Evolutionary conservation across 148 eudicot species (phyloP).

Genomic region (Rhododendron molle): DNA sequence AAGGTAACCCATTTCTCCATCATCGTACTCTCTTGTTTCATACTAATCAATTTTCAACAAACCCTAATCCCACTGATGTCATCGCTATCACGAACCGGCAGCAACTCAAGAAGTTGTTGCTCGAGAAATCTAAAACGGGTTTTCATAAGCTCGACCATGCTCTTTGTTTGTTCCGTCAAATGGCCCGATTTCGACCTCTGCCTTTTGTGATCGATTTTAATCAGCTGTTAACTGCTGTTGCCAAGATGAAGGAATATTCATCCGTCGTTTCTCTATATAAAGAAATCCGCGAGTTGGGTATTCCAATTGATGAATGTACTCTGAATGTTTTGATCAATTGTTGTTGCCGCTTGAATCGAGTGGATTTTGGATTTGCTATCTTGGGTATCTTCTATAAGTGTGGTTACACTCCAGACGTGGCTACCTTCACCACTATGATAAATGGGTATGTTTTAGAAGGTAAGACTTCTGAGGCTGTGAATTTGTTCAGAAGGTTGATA

Average conservation of each 20-base stretch:
- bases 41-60: no score
- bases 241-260: not conserved
- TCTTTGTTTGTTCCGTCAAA: not conserved
- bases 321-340: not conserved
- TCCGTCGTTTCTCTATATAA: not conserved
- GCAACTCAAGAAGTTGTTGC: no score
- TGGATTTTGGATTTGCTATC: conserved; percentile 11
- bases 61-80: no score
- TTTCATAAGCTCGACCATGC: not conserved
- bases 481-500: conserved; percentile 10
- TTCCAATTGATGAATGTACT: no score
- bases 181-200: not conserved
- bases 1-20: no score
- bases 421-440: conserved; percentile 10
- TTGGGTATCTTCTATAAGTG: not conserved
- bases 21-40: no score
- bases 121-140: no score
- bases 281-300: no score
- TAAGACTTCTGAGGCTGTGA: conserved; percentile 7
- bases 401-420: not conserved
- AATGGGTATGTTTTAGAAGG: not conserved
- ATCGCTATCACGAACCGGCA: fast-evolving
- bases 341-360: conserved; percentile 6
- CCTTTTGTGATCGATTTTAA: not conserved
- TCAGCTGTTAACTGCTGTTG: not conserved